Percentiles rank a stretch among this genome's conserved stretches.
These are phyloP conservation scores for Plasmopara muralis DNA, from an alignment of 352 stramenopile species.

Conservation along the genomic window DNA sequence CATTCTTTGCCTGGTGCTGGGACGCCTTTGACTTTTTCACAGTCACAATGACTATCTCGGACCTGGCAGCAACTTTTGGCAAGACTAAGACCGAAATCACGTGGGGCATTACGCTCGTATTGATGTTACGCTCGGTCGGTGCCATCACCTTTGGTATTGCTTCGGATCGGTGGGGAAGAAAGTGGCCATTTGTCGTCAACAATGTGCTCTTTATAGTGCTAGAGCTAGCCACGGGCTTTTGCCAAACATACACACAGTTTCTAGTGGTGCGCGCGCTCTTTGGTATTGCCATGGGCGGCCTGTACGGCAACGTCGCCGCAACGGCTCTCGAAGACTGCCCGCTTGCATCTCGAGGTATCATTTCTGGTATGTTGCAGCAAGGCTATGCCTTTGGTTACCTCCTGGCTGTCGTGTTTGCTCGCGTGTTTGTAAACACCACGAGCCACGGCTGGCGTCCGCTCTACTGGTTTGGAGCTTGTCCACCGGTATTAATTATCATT, in stretches of 20 bases:
- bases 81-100: conserved; percentile 45
- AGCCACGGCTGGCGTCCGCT: conserved; percentile 41
- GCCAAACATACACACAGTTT: conserved; percentile 35
- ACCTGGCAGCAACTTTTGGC: conserved; percentile 38
- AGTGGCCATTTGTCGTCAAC: conserved; percentile 38
- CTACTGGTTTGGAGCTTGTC: conserved; percentile 45
- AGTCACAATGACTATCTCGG: conserved; percentile 41
- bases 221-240: conserved; percentile 36
- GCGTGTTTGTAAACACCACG: conserved; percentile 34
- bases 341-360: conserved; percentile 31
- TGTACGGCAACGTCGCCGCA: conserved; percentile 41
- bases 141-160: conserved; percentile 38
- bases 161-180: conserved; percentile 37
- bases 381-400: conserved; percentile 43
- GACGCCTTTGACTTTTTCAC: conserved; percentile 62
- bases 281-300: conserved; percentile 42
- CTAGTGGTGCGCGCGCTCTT: conserved; percentile 27
- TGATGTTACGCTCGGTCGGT: conserved; percentile 45
- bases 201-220: conserved; percentile 39
- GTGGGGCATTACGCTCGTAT: conserved; percentile 48
- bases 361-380: conserved; percentile 51
- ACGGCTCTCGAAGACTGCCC: conserved; percentile 43
- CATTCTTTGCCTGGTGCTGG: conserved; percentile 41
- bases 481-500: conserved; percentile 39
- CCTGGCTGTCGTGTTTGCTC: conserved; percentile 32